Evolutionary conservation across 305 asterid species (phyloP), one percentile per base, ranked within the genome.

Genomic region (Fraxinus nigra): DNA sequence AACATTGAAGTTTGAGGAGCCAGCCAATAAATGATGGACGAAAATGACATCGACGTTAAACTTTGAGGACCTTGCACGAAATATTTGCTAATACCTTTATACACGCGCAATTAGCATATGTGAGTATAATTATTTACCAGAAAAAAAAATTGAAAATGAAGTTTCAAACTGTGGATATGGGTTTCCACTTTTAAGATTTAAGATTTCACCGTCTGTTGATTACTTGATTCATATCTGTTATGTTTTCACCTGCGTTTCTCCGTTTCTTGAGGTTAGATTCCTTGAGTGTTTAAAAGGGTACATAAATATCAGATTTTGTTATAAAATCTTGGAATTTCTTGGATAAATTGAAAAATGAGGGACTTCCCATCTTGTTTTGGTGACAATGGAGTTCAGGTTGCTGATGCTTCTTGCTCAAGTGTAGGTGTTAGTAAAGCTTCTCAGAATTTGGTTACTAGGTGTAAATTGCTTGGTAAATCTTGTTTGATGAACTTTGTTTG

Each of bases 401-500:
- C 35, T 9, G 72, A 65, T 65, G 72, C 72, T 26, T 65, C 72
- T 26, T 65, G 72, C 26, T 65, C 72, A 65, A 26, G 72, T 65
- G 35, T 65, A 26, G 35, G 35, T 26, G 72, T 26, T 24, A 65
- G 72, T 65, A 65, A 24, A 65, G 33, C 72, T 24, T 65, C 72
- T 26, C 72, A 65, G 72, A 65, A 65, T 65, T 26, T 65, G 72
- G 35, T 26, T 63, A 63, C 34, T 24, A 65, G 72, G 16, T 65
- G 72, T 65, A 65, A 26, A 65, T 10, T 65, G 72, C 72, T 65
- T 8, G 35, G 72, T 26, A 65, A 65, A 65, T 65, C 18, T 9
- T 65, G 72, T 65, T 26, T 65, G 72, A 63, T 63, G 72, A 65
- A 65, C 72, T 65, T 65, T 65, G 72, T 65, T 65, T 65, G 72